A percentile compares a stretch with the other conserved stretches of the same genome.
These are phyloP conservation scores for Somion occarium DNA, from an alignment of 1,284 basidiomycete species.

Conservation along the genomic window DNA sequence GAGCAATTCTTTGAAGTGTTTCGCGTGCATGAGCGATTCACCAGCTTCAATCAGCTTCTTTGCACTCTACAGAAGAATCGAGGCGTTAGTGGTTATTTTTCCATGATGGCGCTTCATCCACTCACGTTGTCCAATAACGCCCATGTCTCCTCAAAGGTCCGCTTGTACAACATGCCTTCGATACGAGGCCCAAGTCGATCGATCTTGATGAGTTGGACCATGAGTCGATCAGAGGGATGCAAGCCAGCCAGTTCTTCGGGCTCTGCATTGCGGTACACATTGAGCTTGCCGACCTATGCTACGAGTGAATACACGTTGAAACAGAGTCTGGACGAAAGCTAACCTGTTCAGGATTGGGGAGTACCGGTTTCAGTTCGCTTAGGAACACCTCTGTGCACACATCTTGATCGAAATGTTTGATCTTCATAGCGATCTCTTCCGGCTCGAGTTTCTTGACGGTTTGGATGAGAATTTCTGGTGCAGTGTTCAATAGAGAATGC, in stretches of 20 bases:
- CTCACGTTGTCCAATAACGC: conserved; percentile 64
- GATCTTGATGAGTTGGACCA: conserved; percentile 96
- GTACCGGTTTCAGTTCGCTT: conserved; percentile 78
- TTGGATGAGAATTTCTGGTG: conserved; percentile 83
- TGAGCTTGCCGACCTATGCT: conserved; percentile 80
- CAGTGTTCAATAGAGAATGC: not conserved
- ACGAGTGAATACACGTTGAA: not conserved
- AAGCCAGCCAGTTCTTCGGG: conserved; percentile 86
- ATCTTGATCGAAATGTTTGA: conserved; percentile 80
- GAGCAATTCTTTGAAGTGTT: conserved; percentile 82
- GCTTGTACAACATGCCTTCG: conserved; percentile 91
- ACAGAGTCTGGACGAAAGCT: conserved; percentile 14
- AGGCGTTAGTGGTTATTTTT: too few species aligned
- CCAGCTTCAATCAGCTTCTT: conserved; percentile 80
- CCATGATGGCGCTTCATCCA: not conserved
- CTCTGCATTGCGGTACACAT: conserved; percentile 84
- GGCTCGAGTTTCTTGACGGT: conserved; percentile 78
- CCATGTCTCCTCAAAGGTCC: conserved; percentile 82
- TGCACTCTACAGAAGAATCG: conserved; percentile 50
- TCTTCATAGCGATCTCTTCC: conserved; percentile 79
- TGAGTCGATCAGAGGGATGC: conserved; percentile 92
- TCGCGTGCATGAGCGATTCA: conserved; percentile 69
- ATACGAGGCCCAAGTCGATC: conserved; percentile 89
- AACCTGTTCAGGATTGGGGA: conserved; percentile 89
- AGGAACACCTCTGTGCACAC: conserved; percentile 87